Evolutionary conservation across 306 rosid genomes (phyloP), one percentile per base, ranked within the genome.

Genomic region (Quercus suber): DNA sequence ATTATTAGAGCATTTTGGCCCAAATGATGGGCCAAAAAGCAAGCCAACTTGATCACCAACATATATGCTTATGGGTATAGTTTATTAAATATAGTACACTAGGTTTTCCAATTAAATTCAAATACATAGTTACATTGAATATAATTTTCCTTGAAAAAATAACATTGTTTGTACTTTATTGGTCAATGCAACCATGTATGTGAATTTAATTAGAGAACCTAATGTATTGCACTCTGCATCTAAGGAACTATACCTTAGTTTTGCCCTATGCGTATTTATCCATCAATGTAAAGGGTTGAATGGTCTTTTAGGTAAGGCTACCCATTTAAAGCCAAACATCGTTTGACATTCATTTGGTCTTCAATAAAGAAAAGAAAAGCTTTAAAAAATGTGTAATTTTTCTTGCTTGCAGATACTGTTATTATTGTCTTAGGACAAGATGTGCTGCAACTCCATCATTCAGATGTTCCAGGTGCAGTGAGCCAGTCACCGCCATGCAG

Each of bases 381-480:
- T 73, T 73, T 9, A n/a, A 35, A 57, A 35, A 35, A 43, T n/a
- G 51, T 31, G 41, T 30, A 7, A 31, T 64, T 80, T 70, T 5
- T 28, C 55, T 70, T 56, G 75, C 31, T 55, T 74, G 78, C 90
- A 96, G 99, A 89, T 93, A 90, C 83, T 96, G 99, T 81, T 96
- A 96, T 79, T 95, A 96, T 80, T 96, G 99, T 92, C 94, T 96
- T 58, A 82, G 98, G 80, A 96, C 99, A 37, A 84, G 98, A 61
- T 96, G 98, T 78, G 89, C 97, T 64, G 96, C 99, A 58, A 88
- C 85, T 69, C 89, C 94, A 21, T 88, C 97, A 53, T 96, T 93
- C 88, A 90, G 98, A 89, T 96, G 99, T 78, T 90, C 88, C 69
- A 91, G 90, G 74, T 96, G 99, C 88, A 90, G 79, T 67, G 97